Base-by-base conservation (phyloP, 78 protist species). In the Mantamonas sphyraenae region DNA sequence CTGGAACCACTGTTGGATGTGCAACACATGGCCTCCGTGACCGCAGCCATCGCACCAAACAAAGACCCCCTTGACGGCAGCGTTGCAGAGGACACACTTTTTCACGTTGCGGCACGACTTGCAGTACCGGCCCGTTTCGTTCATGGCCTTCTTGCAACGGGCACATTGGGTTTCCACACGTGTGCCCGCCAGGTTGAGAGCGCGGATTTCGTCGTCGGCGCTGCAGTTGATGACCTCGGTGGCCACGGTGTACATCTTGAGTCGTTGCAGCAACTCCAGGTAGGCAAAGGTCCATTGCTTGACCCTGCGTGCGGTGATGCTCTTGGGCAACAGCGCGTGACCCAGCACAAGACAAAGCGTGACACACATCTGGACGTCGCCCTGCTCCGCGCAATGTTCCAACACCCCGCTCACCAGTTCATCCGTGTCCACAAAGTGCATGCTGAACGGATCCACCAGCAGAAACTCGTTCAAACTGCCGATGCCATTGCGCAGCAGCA, bases 41-140 rank as follows among this genome's bases (percentile, higher is more conserved):
- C 69, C 69, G 30, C 76, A 71, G 66, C 76, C 76, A 10, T 71
- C 71, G 69, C 76, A 71, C 76, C 76, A 71, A 14, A 61, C 24
- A 10, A 10, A 71, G 26, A 74, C 50, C 28, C 68, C 68, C 8
- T 28, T 8, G n/a, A 71, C 76, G n/a, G 20, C n/a, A n/a, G n/a
- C n/a, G n/a, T n/a, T n/a, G n/a, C n/a, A n/a, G n/a, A n/a, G n/a
- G n/a, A n/a, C n/a, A n/a, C n/a, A n/a, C n/a, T n/a, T n/a, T n/a
- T n/a, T n/a, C n/a, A n/a, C n/a, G n/a, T n/a, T n/a, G n/a, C n/a
- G n/a, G n/a, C n/a, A n/a, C n/a, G n/a, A n/a, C n/a, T n/a, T n/a
- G n/a, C n/a, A n/a, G n/a, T n/a, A n/a, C n/a, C n/a, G n/a, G n/a
- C n/a, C n/a, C n/a, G n/a, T n/a, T n/a, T n/a, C n/a, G n/a, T n/a